A percentile compares a stretch with the other conserved stretches of the same genome.
phyloP scores from a whole-genome alignment of 148 eudicot genomes.

The Rhododendron vialii region DNA sequence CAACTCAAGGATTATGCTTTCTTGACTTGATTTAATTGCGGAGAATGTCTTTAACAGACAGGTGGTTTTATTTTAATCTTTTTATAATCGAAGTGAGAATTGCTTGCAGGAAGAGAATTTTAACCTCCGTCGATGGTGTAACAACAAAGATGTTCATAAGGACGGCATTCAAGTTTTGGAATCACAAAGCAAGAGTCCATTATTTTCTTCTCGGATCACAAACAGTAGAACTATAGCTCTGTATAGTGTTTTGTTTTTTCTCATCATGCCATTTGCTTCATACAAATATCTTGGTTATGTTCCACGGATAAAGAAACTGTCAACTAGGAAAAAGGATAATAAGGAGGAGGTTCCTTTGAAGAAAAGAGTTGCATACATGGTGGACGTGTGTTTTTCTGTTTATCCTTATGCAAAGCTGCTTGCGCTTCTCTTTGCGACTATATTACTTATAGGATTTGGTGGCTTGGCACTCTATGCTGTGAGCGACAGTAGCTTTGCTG shows the following conservation, averaged over 20 bases:
- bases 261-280: constrained; percentile 57
- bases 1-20: not conserved
- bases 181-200: constrained; percentile 26
- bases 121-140: constrained; percentile 41
- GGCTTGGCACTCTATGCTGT: constrained; percentile 86
- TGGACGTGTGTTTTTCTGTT: constrained; percentile 87
- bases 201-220: constrained; percentile 21
- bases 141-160: constrained; percentile 21
- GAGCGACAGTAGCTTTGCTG: constrained; percentile 66
- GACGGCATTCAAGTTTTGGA: constrained; percentile 22
- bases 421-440: constrained; percentile 82
- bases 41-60: not conserved
- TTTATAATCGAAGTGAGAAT: constrained; percentile 10
- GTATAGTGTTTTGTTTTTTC: constrained; percentile 49
- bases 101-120: constrained; percentile 57
- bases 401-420: constrained; percentile 95
- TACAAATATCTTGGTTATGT: constrained; percentile 70
- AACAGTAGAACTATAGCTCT: constrained; percentile 52
- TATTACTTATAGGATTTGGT: constrained; percentile 85
- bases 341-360: constrained; percentile 79
- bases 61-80: not conserved
- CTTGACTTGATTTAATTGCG: not conserved
- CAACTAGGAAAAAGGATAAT: constrained; percentile 34
- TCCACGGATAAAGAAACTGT: constrained; percentile 44
- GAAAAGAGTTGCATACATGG: constrained; percentile 82